Evolutionary conservation across 176 grass and related monocot genomes (phyloP).

Genomic region (Oryza longistaminata): DNA sequence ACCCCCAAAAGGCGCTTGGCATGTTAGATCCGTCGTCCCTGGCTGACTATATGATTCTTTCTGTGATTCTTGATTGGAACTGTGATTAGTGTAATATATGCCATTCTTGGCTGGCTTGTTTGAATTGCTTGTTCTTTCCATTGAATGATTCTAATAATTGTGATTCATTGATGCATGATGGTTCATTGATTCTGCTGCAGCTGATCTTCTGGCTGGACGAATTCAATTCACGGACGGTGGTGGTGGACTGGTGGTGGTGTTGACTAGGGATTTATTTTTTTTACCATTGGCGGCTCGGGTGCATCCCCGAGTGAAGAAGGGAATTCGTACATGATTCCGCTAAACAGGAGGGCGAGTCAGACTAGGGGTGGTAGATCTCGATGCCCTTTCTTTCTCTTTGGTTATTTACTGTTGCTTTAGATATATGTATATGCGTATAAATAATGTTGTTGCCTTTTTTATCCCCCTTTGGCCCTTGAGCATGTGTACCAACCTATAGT

Average conservation of each 20-base stretch:
- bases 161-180: slow-evolving; percentile 27
- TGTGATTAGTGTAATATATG: not conserved
- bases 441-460: slow-evolving; percentile 21
- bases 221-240: not conserved
- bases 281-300: not conserved
- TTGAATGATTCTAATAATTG: slow-evolving; percentile 7
- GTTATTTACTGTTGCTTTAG: slow-evolving; percentile 51
- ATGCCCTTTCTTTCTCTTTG: slow-evolving; percentile 12
- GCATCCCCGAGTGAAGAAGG: slow-evolving; percentile 32
- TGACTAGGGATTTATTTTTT: slow-evolving; percentile 10
- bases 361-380: slow-evolving; percentile 76
- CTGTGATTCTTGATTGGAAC: slow-evolving; percentile 13
- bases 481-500: slow-evolving; percentile 37
- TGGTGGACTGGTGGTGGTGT: not conserved
- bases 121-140: not conserved
- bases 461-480: slow-evolving; percentile 23
- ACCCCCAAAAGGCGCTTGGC: too few relatives aligned
- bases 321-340: slow-evolving; percentile 77
- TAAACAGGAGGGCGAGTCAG: slow-evolving; percentile 69
- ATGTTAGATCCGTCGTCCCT: too few relatives aligned
- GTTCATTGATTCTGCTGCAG: slow-evolving; percentile 31
- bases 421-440: slow-evolving; percentile 11
- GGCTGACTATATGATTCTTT: too few relatives aligned
- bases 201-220: not conserved
- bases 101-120: not conserved